Base-by-base conservation (phyloP, 805 yeast genomes). In the Saccharomycopsis oosterbeekiorum region DNA sequence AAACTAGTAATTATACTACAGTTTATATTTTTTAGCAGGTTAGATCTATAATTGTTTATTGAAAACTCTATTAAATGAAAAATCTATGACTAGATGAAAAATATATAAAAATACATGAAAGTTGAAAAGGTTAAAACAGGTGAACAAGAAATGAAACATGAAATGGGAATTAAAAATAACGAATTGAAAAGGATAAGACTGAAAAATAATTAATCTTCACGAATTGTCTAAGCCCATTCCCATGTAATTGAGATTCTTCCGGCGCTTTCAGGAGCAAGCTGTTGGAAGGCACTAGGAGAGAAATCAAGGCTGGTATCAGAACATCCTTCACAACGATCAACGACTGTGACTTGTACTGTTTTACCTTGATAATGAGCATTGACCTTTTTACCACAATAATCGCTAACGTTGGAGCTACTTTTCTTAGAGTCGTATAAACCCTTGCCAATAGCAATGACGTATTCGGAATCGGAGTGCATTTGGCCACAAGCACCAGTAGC, bases 291-390 rank as follows among this genome's bases (percentile, higher is more conserved):
- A 54, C 76, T 59, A 19, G 84, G 83, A 12, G 84, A 79, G 59
- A 82, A 76, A 68, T 82, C 85, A 61, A 82, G 73, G 66, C 79
- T 82, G 60, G 72, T 60, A 29, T 73, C 72, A 50, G 70, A 65
- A 65, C 85, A 82, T 1, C 80, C 82, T 54, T 68, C 79, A 68
- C 85, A 82, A 19, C 81, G 71, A 69, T 82, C 85, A 26, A 78
- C 83, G 56, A 81, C 84, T 42, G 76, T 78, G 55, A 81, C 85
- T 36, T 71, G 74, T 55, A 81, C 82, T 17, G 81, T 73, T 55
- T 79, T 80, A 36, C 81, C 82, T 58, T 72, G 68, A 67, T 78
- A 80, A 62, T 60, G 68, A 6, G 80, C 83, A 60, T 71, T 75
- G 66, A 82, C 79, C 62, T 73, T 71, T 66, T 74, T 76, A 41